These are phyloP conservation scores for Plenodomus biglobosus DNA, from an alignment of 2,329 filamentous ascomycete species.

Conservation along the genomic window DNA sequence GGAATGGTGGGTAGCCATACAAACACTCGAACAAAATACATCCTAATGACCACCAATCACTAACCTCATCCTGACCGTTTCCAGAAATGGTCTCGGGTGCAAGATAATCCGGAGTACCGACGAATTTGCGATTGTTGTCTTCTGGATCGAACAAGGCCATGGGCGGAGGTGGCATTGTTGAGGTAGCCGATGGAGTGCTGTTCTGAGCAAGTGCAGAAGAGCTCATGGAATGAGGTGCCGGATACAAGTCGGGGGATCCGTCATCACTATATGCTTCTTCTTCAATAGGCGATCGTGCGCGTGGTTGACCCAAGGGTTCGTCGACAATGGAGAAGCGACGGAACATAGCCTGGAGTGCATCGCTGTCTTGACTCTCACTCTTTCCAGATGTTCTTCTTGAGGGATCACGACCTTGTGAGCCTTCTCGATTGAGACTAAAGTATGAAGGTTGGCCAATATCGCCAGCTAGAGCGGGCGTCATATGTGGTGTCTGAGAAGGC, in stretches of 20 bases:
- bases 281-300: constrained; percentile 64
- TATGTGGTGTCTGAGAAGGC: constrained; percentile 79
- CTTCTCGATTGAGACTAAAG: constrained; percentile 73
- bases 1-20: constrained; percentile 91
- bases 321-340: constrained; percentile 61
- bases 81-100: constrained; percentile 97
- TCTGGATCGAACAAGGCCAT: constrained; percentile 94
- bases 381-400: constrained; percentile 72
- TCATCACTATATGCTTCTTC: constrained; percentile 72
- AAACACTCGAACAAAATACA: constrained; percentile 97
- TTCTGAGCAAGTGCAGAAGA: constrained; percentile 57
- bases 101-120: constrained; percentile 95
- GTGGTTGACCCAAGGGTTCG: constrained; percentile 49
- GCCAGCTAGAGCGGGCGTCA: constrained; percentile 73
- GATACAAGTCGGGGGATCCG: constrained; percentile 74
- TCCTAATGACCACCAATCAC: constrained; percentile 99
- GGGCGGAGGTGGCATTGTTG: constrained; percentile 84
- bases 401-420: constrained; percentile 61
- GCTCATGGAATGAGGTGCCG: constrained; percentile 63
- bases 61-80: constrained; percentile 93
- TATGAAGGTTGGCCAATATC: constrained; percentile 86
- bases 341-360: constrained; percentile 80
- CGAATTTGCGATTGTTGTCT: constrained; percentile 88
- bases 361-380: constrained; percentile 91
- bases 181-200: constrained; percentile 61